A percentile compares a stretch with the other conserved stretches of the same genome.
Conservation (phyloP, 106 monocot species). For the Apostasia shenzhenica region DNA sequence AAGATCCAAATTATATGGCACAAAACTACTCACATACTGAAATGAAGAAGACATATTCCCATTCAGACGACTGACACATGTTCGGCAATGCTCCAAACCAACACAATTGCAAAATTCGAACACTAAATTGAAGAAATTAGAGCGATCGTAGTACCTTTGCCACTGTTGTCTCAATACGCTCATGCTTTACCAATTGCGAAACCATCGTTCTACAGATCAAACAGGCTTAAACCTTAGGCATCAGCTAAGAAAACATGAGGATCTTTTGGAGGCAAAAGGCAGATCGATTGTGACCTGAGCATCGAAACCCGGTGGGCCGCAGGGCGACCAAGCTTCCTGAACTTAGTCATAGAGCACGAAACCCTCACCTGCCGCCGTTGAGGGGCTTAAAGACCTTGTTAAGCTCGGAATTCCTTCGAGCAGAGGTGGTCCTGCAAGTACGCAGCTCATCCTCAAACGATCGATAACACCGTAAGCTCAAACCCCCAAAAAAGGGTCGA, state of each 20-base stretch:
- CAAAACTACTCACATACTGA: not conserved
- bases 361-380: not conserved
- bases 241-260: not conserved
- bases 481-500: too few species aligned
- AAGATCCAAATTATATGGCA: not conserved
- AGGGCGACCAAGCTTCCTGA: conserved; percentile 88
- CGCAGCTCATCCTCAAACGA: not conserved
- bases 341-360: conserved; percentile 53
- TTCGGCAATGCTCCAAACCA: not conserved
- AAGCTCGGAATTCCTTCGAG: not conserved
- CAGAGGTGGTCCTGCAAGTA: not conserved
- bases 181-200: conserved; percentile 94
- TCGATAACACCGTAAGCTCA: too few species aligned
- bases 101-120: not conserved
- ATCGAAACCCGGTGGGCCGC: conserved; percentile 60
- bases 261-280: not conserved
- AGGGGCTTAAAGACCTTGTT: not conserved
- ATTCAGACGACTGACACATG: not conserved
- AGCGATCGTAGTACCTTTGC: conserved; percentile 56
- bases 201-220: conserved; percentile 73
- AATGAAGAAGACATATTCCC: not conserved
- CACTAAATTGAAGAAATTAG: not conserved
- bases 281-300: conserved; percentile 47
- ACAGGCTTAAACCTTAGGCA: not conserved
- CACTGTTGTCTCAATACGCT: conserved; percentile 90